Evolutionary conservation across 2,329 filamentous ascomycete genomes (phyloP).

Genomic region (Penicillium sp.): DNA sequence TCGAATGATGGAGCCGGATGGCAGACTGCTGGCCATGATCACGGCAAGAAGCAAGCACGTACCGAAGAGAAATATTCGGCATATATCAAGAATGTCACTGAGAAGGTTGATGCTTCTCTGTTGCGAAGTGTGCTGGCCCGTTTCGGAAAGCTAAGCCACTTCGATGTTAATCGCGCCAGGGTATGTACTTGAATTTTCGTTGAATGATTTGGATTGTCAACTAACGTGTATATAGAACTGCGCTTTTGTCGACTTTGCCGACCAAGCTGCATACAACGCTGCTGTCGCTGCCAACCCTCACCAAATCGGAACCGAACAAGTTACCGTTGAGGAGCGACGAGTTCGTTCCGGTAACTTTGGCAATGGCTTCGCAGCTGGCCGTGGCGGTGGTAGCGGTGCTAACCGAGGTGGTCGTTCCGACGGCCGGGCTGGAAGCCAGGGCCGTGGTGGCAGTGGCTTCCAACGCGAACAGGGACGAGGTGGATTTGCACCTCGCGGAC

Average conservation of each 20-base stretch:
- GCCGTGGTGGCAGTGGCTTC: slow-evolving; percentile 61
- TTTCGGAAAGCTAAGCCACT: slow-evolving; percentile 62
- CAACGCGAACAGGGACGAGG: slow-evolving; percentile 66
- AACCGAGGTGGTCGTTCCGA: slow-evolving; percentile 53
- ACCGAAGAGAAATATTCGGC: slow-evolving; percentile 71
- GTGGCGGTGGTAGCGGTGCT: slow-evolving; percentile 60
- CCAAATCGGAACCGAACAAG: slow-evolving; percentile 73
- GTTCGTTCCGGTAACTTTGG: slow-evolving; percentile 69
- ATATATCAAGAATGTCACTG: slow-evolving; percentile 94
- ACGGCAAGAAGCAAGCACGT: slow-evolving; percentile 79
- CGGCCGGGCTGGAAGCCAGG: slow-evolving; percentile 58
- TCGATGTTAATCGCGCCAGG: slow-evolving; percentile 67
- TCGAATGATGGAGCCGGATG: slow-evolving; percentile 66
- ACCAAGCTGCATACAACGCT: slow-evolving; percentile 73
- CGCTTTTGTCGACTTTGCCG: slow-evolving; percentile 91
- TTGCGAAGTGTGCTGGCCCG: slow-evolving; percentile 67
- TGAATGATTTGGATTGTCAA: slow-evolving; percentile 14
- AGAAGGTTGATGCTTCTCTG: slow-evolving; percentile 73
- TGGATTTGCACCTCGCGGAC: slow-evolving; percentile 60
- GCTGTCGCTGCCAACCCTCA: slow-evolving; percentile 83
- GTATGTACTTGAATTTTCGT: slow-evolving; percentile 46
- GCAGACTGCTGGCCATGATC: slow-evolving; percentile 76
- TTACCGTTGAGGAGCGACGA: slow-evolving; percentile 85
- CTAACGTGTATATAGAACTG: slow-evolving; percentile 64
- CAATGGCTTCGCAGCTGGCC: slow-evolving; percentile 57